phyloP scores from a whole-genome alignment of 1,284 basidiomycete species.

The Pisolithus thermaeus region DNA sequence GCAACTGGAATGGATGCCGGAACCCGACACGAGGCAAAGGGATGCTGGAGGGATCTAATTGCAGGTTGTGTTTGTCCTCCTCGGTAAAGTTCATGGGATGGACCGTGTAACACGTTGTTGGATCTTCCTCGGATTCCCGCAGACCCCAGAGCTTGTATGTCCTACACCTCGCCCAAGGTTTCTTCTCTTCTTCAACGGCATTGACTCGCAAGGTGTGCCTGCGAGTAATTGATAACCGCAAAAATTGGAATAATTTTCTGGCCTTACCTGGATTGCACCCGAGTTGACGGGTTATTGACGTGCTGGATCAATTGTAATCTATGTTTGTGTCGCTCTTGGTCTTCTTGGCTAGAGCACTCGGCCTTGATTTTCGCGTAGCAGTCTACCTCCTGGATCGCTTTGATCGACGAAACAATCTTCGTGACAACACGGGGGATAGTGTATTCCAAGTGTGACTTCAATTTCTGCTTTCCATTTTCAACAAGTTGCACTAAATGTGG shows the following conservation, averaged over 20 bases:
- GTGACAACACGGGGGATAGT: constrained; percentile 5
- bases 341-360: constrained; percentile 10
- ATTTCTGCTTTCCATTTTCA: constrained; percentile 8
- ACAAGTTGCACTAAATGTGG: neutral
- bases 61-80: constrained; percentile 34
- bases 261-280: neutral
- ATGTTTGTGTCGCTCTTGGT: constrained; percentile 11
- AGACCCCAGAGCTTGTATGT: constrained; percentile 1
- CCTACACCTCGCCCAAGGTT: neutral
- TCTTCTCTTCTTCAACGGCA: neutral
- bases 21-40: constrained; percentile 27
- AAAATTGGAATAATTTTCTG: neutral
- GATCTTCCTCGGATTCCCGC: constrained; percentile 3
- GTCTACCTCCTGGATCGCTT: constrained; percentile 12
- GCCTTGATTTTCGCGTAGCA: constrained; percentile 10
- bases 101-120: constrained; percentile 12
- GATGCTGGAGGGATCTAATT: constrained; percentile 30
- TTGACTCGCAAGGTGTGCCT: constrained; percentile 6
- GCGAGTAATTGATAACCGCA: neutral
- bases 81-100: constrained; percentile 31
- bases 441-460: constrained; percentile 10
- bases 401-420: constrained; percentile 5
- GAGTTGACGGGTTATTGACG: constrained; percentile 18
- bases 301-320: constrained; percentile 20
- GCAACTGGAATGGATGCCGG: neutral